Evolutionary conservation across 257 asterid species (phyloP).

Genomic region (Penstemon newberryi): DNA sequence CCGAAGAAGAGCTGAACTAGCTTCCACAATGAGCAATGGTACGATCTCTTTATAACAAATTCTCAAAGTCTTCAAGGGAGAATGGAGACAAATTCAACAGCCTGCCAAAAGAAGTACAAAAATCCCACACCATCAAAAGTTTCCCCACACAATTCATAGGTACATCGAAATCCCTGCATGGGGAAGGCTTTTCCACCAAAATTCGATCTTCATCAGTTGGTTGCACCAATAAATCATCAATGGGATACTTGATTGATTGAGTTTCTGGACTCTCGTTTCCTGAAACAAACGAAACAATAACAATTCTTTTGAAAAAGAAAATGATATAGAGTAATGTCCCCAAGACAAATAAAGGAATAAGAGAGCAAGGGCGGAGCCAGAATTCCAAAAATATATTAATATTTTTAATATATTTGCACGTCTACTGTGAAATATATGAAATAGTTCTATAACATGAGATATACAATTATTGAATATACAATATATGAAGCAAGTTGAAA

Average conservation of each 20-base stretch:
- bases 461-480: too few relatives aligned
- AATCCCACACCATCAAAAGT: slow-evolving; percentile 93
- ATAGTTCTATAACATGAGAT: too few relatives aligned
- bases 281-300: slow-evolving; percentile 24
- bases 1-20: slow-evolving; percentile 75
- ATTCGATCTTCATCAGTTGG: slow-evolving; percentile 61
- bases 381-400: too few relatives aligned
- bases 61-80: slow-evolving; percentile 89
- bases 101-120: slow-evolving; percentile 75
- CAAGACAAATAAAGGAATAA: neutral
- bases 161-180: slow-evolving; percentile 62
- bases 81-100: slow-evolving; percentile 73
- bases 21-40: slow-evolving; percentile 68
- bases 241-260: slow-evolving; percentile 60
- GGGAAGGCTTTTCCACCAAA: slow-evolving; percentile 62
- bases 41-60: slow-evolving; percentile 76
- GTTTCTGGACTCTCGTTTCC: slow-evolving; percentile 36
- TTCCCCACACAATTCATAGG: slow-evolving; percentile 87
- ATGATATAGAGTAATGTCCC: neutral
- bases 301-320: neutral
- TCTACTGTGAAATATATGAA: too few relatives aligned
- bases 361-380: slow-evolving; percentile 14
- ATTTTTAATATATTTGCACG: too few relatives aligned
- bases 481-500: too few relatives aligned
- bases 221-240: slow-evolving; percentile 78